Base-by-base conservation (phyloP, 805 yeast genomes). In the Myxozyma neglecta region DNA sequence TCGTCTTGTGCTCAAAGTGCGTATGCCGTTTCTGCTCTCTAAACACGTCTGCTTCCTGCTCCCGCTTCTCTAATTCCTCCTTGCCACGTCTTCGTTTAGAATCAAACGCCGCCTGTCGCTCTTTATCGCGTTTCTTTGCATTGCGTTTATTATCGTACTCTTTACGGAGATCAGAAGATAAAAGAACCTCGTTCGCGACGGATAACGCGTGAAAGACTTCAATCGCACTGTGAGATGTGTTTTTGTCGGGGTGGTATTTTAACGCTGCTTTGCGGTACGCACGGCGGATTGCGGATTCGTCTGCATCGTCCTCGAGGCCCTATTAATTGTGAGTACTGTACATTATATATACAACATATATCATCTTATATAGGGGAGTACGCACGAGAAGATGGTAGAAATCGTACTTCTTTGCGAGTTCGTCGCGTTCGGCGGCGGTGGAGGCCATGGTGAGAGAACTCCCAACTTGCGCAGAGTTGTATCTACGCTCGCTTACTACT, bases 161-260 rank as follows among this genome's bases (percentile, higher is more conserved):
- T 69, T 86, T 86, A 74, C 96, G 83, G 76, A 93, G 92, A 60
- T 89, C 88, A 37, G 82, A 80, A 73, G 89, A 88, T 59, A 89
- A 83, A 66, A 93, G 79, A 62, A 93, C 90, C 73, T 93, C 97
- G 73, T 88, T 92, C 1, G 98, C 99, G 75, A 92, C 97, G 20
- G 96, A 88, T 51, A 94, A 89, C 71, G 93, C 96, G 75, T 94
- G 94, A 79, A 94, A 94, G 77, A 92, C 92, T 72, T 90, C 97
- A 3, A 96, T 88, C 18, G 85, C 78, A 10, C 79, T 86, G 71
- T 87, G 87, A 61, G 96, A 79, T 0, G 83, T 72, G 4, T 85
- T 91, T 72, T 94, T 93, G 75, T 93, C 98, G 0, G 98, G 98
- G 74, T 93, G 98, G 71, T 86, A 84, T 62, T 80, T 79, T 46